Base-by-base conservation (phyloP, 2,329 filamentous ascomycete genomes). In the Fusarium neocosmosporiellum region DNA sequence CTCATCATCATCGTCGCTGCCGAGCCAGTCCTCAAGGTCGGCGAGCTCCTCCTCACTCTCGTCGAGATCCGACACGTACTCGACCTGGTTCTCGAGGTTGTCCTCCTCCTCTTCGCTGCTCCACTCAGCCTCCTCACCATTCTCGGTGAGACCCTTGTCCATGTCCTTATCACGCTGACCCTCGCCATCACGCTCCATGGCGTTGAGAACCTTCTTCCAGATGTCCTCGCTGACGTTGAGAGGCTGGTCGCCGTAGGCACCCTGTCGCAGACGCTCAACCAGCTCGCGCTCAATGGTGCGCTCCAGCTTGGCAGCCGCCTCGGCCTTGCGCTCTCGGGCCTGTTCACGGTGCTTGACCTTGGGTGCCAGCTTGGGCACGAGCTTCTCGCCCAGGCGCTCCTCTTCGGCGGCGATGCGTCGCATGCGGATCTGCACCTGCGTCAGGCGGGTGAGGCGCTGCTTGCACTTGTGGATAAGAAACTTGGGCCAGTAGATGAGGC, bases 141-240 rank as follows among this genome's bases (percentile, higher is more conserved):
- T 93, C 37, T 93, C 91, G 75, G 94, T 91, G 72, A 97, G 91
- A 11, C 95, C 96, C 76, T 95, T 91, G 81, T 98, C 96, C 81
- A 96, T 83, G 81, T 98, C 96, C 84, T 95, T 90, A 81, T 98
- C 96, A 63, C 94, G 88, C 72, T 90, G 87, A 50, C 93, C 96
- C 78, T 97, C 91, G 67, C 96, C 95, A 77, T 93, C 92, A 76
- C 93, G 89, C 88, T 99, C 96, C 83, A 99, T 88, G 5, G 94
- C 94, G 70, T 92, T 91, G 76, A 99, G 90, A 9, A 99, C 96
- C 88, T 95, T 97, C 89, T 97, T 97, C 96, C 96, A 99, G 70
- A 99, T 94, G 16, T 90, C 88, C 82, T 98, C 95, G 82, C 97
- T 96, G 59, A 98, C 95, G 80, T 99, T 99, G 74, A 99, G 87